These are phyloP conservation scores for Wickerhamiella azymoides DNA, from an alignment of 805 yeast species.

Conservation along the genomic window DNA sequence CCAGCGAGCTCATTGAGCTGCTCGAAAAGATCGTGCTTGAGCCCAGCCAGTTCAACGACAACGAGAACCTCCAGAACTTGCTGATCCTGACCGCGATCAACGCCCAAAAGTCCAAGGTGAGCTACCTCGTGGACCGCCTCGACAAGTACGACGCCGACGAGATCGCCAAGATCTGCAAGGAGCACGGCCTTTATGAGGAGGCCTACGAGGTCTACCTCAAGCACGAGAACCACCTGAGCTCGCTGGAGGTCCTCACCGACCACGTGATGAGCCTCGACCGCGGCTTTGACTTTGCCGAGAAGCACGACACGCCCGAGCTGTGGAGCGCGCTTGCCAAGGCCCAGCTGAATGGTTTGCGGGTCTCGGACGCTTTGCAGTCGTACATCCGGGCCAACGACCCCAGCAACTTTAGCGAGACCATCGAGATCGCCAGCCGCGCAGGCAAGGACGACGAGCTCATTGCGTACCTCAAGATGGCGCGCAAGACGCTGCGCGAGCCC, in stretches of 20 bases:
- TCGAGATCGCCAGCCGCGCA: slow-evolving; percentile 89
- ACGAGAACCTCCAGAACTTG: slow-evolving; percentile 87
- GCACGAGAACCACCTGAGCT: slow-evolving; percentile 61
- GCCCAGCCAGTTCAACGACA: slow-evolving; percentile 94
- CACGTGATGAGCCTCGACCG: slow-evolving; percentile 89
- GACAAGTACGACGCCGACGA: slow-evolving; percentile 87
- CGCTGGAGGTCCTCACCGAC: slow-evolving; percentile 82
- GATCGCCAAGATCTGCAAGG: slow-evolving; percentile 84
- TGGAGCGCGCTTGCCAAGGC: slow-evolving; percentile 96
- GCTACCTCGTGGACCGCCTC: slow-evolving; percentile 70
- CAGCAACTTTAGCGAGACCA: slow-evolving; percentile 75
- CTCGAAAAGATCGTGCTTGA: slow-evolving; percentile 92
- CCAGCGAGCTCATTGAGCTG: slow-evolving; percentile 83
- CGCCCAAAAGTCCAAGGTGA: slow-evolving; percentile 80
- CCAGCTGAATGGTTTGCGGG: slow-evolving; percentile 83
- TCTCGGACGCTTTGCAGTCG: slow-evolving; percentile 82
- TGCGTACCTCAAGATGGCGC: slow-evolving; percentile 78
- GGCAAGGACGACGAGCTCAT: slow-evolving; percentile 92
- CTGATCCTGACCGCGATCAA: slow-evolving; percentile 87
- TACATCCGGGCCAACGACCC: slow-evolving; percentile 89
- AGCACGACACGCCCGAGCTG: slow-evolving; percentile 67
- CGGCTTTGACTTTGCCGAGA: slow-evolving; percentile 86
- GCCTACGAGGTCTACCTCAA: slow-evolving; percentile 87
- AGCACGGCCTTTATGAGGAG: slow-evolving; percentile 79
- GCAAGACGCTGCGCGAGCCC: slow-evolving; percentile 82